These are phyloP conservation scores for Pelargonium fulgidum DNA, from an alignment of 441 rosid genomes.

Conservation along the genomic window DNA sequence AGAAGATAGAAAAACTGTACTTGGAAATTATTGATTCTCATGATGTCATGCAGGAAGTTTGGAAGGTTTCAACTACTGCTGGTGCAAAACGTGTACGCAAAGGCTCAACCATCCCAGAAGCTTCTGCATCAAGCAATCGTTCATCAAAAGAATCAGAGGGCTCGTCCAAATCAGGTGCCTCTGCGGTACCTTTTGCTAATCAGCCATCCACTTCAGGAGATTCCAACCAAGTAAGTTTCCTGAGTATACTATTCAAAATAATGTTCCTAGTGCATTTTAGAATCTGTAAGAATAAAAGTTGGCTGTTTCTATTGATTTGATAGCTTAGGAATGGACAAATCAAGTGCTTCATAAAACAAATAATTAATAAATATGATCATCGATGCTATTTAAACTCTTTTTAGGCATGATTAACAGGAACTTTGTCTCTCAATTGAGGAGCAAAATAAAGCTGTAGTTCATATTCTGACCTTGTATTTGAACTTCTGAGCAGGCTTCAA, in stretches of 20 bases:
- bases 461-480: neutral
- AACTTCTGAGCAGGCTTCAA: constrained; percentile 36
- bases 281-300: neutral
- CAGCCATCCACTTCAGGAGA: constrained; percentile 33
- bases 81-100: constrained; percentile 83
- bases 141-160: constrained; percentile 53
- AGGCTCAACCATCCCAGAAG: constrained; percentile 52
- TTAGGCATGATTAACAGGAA: constrained; percentile 3
- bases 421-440: neutral
- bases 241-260: constrained; percentile 9
- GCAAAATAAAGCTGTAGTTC: neutral
- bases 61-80: constrained; percentile 95
- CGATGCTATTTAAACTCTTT: neutral
- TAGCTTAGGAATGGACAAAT: constrained; percentile 1
- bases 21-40: constrained; percentile 16
- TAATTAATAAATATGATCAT: neutral
- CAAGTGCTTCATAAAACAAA: constrained; percentile 12
- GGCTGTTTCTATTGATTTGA: neutral
- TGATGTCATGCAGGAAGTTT: constrained; percentile 58
- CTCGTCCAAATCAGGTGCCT: constrained; percentile 37
- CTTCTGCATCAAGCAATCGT: constrained; percentile 46
- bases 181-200: constrained; percentile 27
- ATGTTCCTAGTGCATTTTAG: neutral
- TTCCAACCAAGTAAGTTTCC: constrained; percentile 37
- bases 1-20: constrained; percentile 3